Percentiles rank a stretch among this genome's conserved stretches.
Conservation (phyloP, 805 yeast genomes). For the Monosporozyma servazzii region DNA sequence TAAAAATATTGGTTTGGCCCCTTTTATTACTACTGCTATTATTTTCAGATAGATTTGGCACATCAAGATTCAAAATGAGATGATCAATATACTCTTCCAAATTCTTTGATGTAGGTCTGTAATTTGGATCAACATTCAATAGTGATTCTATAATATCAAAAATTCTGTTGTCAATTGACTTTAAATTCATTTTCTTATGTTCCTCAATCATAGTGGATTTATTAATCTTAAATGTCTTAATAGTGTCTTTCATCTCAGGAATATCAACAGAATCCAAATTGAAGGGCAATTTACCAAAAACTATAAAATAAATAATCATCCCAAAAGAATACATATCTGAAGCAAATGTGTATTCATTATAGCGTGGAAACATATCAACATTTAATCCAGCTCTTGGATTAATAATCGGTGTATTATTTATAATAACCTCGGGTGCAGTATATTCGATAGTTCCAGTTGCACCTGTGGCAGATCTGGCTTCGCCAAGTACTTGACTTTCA, state of each 20-base stretch:
- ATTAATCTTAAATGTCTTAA: slow-evolving; percentile 26
- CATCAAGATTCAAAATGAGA: slow-evolving; percentile 1
- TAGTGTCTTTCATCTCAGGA: slow-evolving; percentile 28
- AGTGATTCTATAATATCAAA: slow-evolving; percentile 33
- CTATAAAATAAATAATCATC: slow-evolving; percentile 65
- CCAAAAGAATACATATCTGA: slow-evolving; percentile 82
- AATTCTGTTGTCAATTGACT: slow-evolving; percentile 23
- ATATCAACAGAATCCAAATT: slow-evolving; percentile 14
- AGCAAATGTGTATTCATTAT: slow-evolving; percentile 53
- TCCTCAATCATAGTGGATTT: slow-evolving; percentile 10
- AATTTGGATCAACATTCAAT: slow-evolving; percentile 29
- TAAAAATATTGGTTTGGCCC: not conserved
- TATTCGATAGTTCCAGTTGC: slow-evolving; percentile 83
- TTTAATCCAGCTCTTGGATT: slow-evolving; percentile 4
- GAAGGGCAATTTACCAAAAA: slow-evolving; percentile 67
- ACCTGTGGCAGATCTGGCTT: slow-evolving; percentile 58
- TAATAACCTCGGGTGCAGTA: slow-evolving; percentile 74
- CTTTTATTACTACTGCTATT: not conserved
- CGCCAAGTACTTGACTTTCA: slow-evolving; percentile 72
- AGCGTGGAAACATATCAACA: slow-evolving; percentile 18
- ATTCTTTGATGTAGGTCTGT: slow-evolving; percentile 38
- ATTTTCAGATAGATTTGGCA: not conserved
- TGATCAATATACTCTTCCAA: slow-evolving; percentile 28
- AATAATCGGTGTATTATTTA: slow-evolving; percentile 8
- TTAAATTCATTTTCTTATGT: slow-evolving; percentile 14